Evolutionary conservation across 805 yeast species (phyloP).

Genomic region (Lipomyces spencermartinsiae): DNA sequence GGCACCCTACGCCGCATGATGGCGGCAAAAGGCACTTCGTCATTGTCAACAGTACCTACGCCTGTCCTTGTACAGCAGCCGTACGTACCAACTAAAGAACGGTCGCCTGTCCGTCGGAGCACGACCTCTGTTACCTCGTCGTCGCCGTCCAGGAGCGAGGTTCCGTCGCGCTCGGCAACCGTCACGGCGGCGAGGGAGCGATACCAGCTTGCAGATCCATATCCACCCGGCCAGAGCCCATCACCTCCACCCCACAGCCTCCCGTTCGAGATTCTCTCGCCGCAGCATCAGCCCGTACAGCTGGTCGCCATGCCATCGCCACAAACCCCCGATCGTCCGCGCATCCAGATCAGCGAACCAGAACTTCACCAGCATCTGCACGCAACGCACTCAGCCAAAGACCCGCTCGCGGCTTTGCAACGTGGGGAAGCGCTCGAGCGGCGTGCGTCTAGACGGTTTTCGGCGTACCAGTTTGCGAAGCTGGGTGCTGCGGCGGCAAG

Average conservation of each 20-base stretch:
- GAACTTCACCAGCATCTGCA: neutral
- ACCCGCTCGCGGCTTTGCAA: conserved; percentile 79
- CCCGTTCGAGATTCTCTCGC: conserved; percentile 1
- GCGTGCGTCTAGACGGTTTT: conserved; percentile 90
- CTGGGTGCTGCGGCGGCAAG: conserved; percentile 45
- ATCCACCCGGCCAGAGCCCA: neutral
- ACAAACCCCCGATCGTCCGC: conserved; percentile 16
- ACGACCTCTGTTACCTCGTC: neutral
- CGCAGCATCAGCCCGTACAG: conserved; percentile 18
- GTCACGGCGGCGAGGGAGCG: neutral
- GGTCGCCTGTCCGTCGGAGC: neutral
- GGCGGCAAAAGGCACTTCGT: conserved; percentile 42
- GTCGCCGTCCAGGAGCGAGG: conserved; percentile 1
- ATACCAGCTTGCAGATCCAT: neutral
- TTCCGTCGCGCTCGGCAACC: conserved; percentile 15
- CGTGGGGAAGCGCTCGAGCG: conserved; percentile 84
- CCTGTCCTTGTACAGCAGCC: conserved; percentile 8
- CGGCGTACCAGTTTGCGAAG: conserved; percentile 90
- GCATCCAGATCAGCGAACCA: conserved; percentile 1
- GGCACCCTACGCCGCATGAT: conserved; percentile 52
- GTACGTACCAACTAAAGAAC: conserved; percentile 20
- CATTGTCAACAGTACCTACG: conserved; percentile 15
- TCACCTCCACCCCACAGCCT: conserved; percentile 6
- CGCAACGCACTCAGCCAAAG: conserved; percentile 44
- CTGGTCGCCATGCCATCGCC: conserved; percentile 10